Conservation (phyloP, 192 early-diverging fungal genomes). For the Spizellomyces sp. region DNA sequence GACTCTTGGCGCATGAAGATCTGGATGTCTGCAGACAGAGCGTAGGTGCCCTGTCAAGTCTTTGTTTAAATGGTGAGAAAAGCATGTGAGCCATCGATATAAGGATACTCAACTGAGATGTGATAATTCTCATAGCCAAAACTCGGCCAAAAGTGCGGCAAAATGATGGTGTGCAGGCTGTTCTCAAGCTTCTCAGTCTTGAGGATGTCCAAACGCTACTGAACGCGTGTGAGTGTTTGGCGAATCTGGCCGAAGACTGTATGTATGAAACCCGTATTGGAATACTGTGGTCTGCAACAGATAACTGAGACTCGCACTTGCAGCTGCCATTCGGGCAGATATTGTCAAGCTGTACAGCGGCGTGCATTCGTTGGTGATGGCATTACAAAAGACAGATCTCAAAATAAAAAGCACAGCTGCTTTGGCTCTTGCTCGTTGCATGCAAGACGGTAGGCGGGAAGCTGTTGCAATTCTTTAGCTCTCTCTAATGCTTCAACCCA, state of each 20-base stretch:
- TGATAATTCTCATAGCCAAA: constrained; percentile 39
- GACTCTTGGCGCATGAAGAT: constrained; percentile 48
- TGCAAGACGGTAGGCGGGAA: constrained; percentile 33
- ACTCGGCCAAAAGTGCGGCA: constrained; percentile 38
- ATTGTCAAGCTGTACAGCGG: constrained; percentile 30
- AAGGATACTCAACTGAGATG: constrained; percentile 2
- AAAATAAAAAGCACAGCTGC: constrained; percentile 28
- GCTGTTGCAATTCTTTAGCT: neutral
- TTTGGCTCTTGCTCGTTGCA: constrained; percentile 33
- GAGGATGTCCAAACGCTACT: constrained; percentile 48
- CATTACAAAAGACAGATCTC: constrained; percentile 27
- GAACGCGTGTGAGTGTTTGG: constrained; percentile 54
- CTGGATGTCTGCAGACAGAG: constrained; percentile 43
- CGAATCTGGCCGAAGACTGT: constrained; percentile 58
- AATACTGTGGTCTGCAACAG: neutral
- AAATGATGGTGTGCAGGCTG: constrained; percentile 33
- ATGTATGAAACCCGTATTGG: constrained; percentile 16
- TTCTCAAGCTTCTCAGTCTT: constrained; percentile 40
- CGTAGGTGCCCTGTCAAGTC: constrained; percentile 45
- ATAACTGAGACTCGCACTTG: neutral
- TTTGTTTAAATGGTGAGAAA: constrained; percentile 47
- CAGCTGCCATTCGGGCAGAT: constrained; percentile 34
- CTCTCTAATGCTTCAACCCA: neutral
- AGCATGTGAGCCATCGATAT: neutral
- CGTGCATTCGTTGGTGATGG: constrained; percentile 32